These are phyloP conservation scores for Tetraselmis chui DNA, from an alignment of 139 green algal genomes.

Conservation along the genomic window DNA sequence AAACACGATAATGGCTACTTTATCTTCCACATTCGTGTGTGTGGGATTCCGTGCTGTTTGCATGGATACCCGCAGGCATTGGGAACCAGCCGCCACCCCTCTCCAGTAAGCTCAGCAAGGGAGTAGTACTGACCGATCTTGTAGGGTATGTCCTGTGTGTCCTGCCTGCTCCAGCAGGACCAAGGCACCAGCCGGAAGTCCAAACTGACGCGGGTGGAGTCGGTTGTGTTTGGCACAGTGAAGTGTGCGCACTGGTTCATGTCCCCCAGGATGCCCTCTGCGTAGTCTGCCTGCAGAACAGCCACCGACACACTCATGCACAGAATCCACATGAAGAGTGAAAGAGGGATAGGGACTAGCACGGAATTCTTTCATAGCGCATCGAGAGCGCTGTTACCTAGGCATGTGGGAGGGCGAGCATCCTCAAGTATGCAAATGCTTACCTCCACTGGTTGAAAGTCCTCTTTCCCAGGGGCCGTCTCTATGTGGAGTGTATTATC, in stretches of 20 bases:
- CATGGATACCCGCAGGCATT: neutral
- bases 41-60: neutral
- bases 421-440: too few relatives aligned
- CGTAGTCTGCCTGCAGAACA: neutral
- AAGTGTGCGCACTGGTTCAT: neutral
- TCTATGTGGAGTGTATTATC: neutral
- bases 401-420: too few relatives aligned
- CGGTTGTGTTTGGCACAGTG: neutral
- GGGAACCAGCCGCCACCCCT: neutral
- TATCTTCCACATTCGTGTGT: neutral
- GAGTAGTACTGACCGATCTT: neutral
- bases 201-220: neutral
- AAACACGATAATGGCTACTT: neutral
- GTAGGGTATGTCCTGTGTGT: neutral
- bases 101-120: neutral
- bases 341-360: too few relatives aligned
- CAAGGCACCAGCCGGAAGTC: neutral
- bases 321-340: too few relatives aligned
- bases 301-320: too few relatives aligned
- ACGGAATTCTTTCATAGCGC: too few relatives aligned
- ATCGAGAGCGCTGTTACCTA: too few relatives aligned
- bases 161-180: neutral
- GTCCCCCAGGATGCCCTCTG: neutral
- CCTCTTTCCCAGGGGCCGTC: neutral
- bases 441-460: neutral